Evolutionary conservation across 1,284 basidiomycete genomes (phyloP), one percentile per base, ranked within the genome.

Genomic region (Pseudozyma sp.): DNA sequence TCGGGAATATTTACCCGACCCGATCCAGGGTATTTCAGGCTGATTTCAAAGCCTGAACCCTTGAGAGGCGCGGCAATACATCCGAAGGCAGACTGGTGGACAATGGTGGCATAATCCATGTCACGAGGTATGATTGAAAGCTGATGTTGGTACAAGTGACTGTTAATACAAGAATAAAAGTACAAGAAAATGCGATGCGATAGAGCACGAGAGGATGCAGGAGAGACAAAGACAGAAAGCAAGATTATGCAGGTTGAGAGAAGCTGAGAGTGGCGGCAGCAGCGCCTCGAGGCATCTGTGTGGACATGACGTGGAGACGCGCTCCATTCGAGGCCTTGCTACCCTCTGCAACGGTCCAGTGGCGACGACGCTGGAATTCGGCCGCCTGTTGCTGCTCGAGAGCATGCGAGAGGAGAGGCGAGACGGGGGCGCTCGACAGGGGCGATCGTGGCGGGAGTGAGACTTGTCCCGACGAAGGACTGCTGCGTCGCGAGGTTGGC

Each of bases 291-390:
- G 43, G 42, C 33, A 43, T 4, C n/a, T 60, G 64, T 11, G 33
- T 29, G 11, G 52, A 55, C 42, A 64, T 11, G 5, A 40, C 50
- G 46, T 65, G 55, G n/a, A 54, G 30, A 30, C 37, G 43, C 30
- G 54, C 24, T 44, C 58, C 64, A 37, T 61, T 61, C 3, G 53
- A 67, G 17, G 58, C 64, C 29, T 57, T 57, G 19, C 64, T 67
- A n/a, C 64, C 64, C 49, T 67, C 57, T 34, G 64, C 64, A 19
- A 67, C 58, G 14, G 64, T 67, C 64, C 64, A 67, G 50, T 67
- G 64, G 10, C 64, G 57, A 43, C 64, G 64, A 6, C 58, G 43
- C 43, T 67, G 57, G 54, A 47, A 61, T 11, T 48, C 44, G 6
- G 48, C 40, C 7, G 53, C 40, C 29, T 59, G 64, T 39, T 47